A percentile compares a stretch with the other conserved stretches of the same genome.
phyloP scores from a whole-genome alignment of 2,329 filamentous ascomycete species.

The Fusarium temperatum region DNA sequence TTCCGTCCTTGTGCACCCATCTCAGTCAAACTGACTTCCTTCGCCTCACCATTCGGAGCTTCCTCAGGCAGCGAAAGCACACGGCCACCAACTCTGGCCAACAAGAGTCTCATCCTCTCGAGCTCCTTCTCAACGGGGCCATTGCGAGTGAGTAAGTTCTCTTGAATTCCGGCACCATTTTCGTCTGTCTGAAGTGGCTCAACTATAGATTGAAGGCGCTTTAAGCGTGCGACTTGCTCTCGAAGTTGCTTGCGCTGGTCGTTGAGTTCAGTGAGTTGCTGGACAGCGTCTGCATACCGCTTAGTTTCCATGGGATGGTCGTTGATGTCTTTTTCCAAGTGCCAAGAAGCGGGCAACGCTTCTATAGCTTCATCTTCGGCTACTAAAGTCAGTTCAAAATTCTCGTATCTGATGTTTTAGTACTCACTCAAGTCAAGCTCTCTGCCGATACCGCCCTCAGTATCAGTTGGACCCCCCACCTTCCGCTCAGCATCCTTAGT shows the following conservation, averaged over 20 bases:
- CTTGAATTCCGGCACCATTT: slow-evolving; percentile 60
- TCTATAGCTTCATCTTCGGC: slow-evolving; percentile 56
- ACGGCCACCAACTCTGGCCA: slow-evolving; percentile 66
- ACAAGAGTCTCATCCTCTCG: slow-evolving; percentile 70
- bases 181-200: slow-evolving; percentile 50
- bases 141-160: slow-evolving; percentile 72
- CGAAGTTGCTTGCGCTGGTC: slow-evolving; percentile 46
- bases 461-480: slow-evolving; percentile 48
- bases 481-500: slow-evolving; percentile 56
- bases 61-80: slow-evolving; percentile 47
- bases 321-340: slow-evolving; percentile 48
- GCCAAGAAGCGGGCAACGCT: slow-evolving; percentile 59
- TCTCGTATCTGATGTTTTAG: neutral
- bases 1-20: slow-evolving; percentile 31
- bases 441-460: slow-evolving; percentile 48
- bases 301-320: slow-evolving; percentile 57
- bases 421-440: slow-evolving; percentile 57
- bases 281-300: slow-evolving; percentile 61
- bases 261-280: slow-evolving; percentile 60
- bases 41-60: neutral
- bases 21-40: slow-evolving; percentile 18
- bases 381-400: slow-evolving; percentile 26
- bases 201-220: slow-evolving; percentile 60
- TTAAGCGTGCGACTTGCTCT: slow-evolving; percentile 57
- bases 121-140: slow-evolving; percentile 73